Base-by-base conservation (phyloP, 2,329 filamentous ascomycete species). In the Aquanectria penicillioides region DNA sequence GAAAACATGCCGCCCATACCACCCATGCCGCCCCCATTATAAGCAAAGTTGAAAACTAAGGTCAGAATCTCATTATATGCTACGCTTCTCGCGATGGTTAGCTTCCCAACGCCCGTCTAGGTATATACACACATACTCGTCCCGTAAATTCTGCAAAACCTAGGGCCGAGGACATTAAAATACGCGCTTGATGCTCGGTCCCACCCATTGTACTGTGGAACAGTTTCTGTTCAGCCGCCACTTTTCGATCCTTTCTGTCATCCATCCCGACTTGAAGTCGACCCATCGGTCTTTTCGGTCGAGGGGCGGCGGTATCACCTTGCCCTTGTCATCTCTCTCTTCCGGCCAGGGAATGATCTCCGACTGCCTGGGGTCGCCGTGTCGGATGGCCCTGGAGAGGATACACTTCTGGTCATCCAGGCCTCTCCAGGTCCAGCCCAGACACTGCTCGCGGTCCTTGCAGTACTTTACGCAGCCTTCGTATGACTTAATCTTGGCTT, bases 371-470 rank as follows among this genome's bases (percentile, higher is more conserved):
- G 60, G 53, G 9, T 64, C 56, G 8, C 73, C 73, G 13, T 71
- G 65, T 2, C 72, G 64, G n/a, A 74, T 67, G 1, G 72, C 69
- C 3, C 55, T 62, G 26, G 70, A 71, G 4, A 69, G 65, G 9
- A 73, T 51, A 6, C 73, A 75, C 33, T 65, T 67, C 12, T 64
- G 63, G 48, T 71, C 71, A 33, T 74, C 72, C n/a, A 64, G 57
- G 5, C 73, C 73, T 28, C 68, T 57, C 72, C 73, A 75, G n/a
- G 67, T 69, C 54, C 66, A 75, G 37, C 74, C 71, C 3, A 73
- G 38, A 50, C 73, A 75, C 6, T 63, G 56, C 4, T 65, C 59
- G 18, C 66, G 62, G 1, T 59, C 59, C n/a, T 58, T 58, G 57
- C 73, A 75, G 20, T 68, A 67, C 20, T 66, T 64, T n/a, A 57